Evolutionary conservation across 164 flowering plant genomes (phyloP), one percentile per base, ranked within the genome.

Genomic region (Vitis cinerea): DNA sequence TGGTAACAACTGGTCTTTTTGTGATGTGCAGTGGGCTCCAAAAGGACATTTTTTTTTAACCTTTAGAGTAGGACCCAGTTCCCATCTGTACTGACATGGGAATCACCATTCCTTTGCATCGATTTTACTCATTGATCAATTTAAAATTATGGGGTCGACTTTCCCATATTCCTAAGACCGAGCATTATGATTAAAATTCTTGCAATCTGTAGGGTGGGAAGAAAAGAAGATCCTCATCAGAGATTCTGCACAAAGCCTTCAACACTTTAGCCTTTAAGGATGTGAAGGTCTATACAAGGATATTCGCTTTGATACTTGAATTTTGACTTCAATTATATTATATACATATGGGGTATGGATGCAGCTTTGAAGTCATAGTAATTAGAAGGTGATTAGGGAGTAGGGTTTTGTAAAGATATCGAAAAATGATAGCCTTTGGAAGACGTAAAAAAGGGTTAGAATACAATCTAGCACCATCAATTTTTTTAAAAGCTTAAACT

Each of bases 151-250:
- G 47, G 65, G 29, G 19, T 59, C 16, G 1, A 59, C 76, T 73
- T 73, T 73, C 71, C 59, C 71, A 67, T 30, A 67, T 73, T 73
- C 71, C 71, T 49, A 73, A 23, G 15, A 73, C 44, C 6, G 56
- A 67, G 15, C 58, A 62, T 9, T 31, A 73, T 73, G 71, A 73
- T 67, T 73, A 61, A 73, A 54, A 59, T 59, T 51, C 64, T 27
- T 13, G 14, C 53, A 6, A 47, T 47, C 15, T 10, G 50, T 8
- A 57, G 27, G 19, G 19, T 61, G 66, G 72, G 44, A 50, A 30
- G 57, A 51, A 69, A 62, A 70, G 62, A 47, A 50, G 71, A 68
- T 68, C 71, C 71, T 10, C 56, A 50, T 59, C 48, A 23, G 61
- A 44, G 54, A 69, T 50, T 54, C 67, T 70, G 73, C 37, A 47